These are phyloP conservation scores for Gastrolobium bilobum DNA, from an alignment of 306 rosid species.

Conservation along the genomic window DNA sequence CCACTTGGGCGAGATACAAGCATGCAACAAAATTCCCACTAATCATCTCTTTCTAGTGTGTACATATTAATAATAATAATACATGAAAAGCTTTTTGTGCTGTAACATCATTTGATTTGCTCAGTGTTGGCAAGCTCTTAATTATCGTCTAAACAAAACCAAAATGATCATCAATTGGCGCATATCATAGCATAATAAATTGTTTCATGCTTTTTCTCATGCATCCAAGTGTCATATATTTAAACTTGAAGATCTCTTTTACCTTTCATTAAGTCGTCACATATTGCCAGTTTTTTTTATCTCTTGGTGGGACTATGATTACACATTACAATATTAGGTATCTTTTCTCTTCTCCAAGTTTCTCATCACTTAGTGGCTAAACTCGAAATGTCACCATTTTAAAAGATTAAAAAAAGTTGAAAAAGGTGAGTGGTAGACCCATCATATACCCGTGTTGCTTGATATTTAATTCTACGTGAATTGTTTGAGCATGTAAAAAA, in stretches of 20 bases:
- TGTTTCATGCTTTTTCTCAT: constrained; percentile 43
- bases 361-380: constrained; percentile 54
- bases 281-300: neutral
- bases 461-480: constrained; percentile 41
- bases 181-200: constrained; percentile 36
- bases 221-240: constrained; percentile 38
- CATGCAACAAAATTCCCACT: constrained; percentile 56
- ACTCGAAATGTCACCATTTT: constrained; percentile 54
- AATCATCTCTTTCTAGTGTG: constrained; percentile 38
- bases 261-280: constrained; percentile 39
- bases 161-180: constrained; percentile 36
- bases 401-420: constrained; percentile 37
- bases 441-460: constrained; percentile 47
- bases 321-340: constrained; percentile 44
- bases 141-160: constrained; percentile 44
- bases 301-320: constrained; percentile 47
- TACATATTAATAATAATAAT: constrained; percentile 26
- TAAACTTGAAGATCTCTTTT: constrained; percentile 4
- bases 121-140: constrained; percentile 37
- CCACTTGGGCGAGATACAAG: constrained; percentile 52
- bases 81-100: constrained; percentile 19
- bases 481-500: constrained; percentile 16
- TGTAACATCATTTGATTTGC: constrained; percentile 50
- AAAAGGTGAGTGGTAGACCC: constrained; percentile 48
- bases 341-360: constrained; percentile 53